Conservation (phyloP, 257 asterid genomes). For the Pogostemon cablin region DNA sequence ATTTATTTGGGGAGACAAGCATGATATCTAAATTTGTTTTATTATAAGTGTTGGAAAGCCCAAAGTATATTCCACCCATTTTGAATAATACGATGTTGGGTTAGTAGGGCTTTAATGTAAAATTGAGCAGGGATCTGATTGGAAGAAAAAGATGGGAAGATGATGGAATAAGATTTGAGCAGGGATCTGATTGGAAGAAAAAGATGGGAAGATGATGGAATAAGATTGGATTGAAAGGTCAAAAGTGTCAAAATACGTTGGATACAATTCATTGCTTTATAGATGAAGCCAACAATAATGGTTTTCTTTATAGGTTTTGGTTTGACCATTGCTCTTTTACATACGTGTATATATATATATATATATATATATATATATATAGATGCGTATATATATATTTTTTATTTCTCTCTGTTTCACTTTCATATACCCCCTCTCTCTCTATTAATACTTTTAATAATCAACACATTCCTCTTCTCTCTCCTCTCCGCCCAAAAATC, state of each 20-base stretch:
- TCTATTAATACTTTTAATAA: constrained; percentile 28
- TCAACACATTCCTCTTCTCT: constrained; percentile 32
- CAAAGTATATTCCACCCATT: too few relatives aligned
- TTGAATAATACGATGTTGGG: not conserved
- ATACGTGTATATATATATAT: constrained; percentile 12
- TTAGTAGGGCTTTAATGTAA: constrained; percentile 18
- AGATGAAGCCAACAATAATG: constrained; percentile 39
- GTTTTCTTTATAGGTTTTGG: constrained; percentile 42
- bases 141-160: constrained; percentile 7
- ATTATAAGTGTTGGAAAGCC: too few relatives aligned
- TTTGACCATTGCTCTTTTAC: constrained; percentile 58
- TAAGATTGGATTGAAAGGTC: constrained; percentile 28
- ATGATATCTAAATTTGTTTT: too few relatives aligned
- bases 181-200: not conserved
- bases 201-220: constrained; percentile 13
- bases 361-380: not conserved
- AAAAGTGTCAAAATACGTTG: constrained; percentile 36
- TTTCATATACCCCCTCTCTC: not conserved
- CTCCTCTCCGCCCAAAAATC: constrained; percentile 41
- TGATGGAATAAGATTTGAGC: not conserved
- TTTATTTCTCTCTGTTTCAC: constrained; percentile 28
- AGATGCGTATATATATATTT: not conserved
- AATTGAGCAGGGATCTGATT: not conserved
- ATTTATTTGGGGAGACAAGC: too few relatives aligned
- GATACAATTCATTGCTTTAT: constrained; percentile 20